A percentile compares a stretch with the other conserved stretches of the same genome.
Conservation (phyloP, 495 filamentous ascomycete genomes). For the Hypoxylon intermedium region DNA sequence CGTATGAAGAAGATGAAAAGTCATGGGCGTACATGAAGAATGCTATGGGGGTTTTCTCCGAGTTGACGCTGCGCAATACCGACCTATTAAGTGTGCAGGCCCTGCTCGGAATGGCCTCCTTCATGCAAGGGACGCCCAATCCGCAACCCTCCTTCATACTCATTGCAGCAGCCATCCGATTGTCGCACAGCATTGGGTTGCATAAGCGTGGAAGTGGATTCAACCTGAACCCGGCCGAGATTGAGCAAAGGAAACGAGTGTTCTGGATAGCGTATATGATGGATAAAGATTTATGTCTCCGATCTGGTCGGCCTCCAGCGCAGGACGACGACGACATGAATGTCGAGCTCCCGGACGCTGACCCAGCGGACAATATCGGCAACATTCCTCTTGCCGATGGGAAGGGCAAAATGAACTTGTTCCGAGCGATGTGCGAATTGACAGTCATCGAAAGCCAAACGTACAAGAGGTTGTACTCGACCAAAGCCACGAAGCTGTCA, state of each 20-base stretch:
- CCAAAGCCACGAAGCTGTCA: conserved; percentile 87
- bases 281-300: conserved; percentile 93
- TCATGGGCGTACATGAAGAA: conserved; percentile 97
- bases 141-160: conserved; percentile 94
- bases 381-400: conserved; percentile 90
- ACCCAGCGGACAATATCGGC: conserved; percentile 89
- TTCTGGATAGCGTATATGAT: conserved; percentile 98
- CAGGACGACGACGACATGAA: conserved; percentile 99
- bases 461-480: conserved; percentile 92
- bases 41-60: conserved; percentile 88
- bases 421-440: conserved; percentile 88
- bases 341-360: conserved; percentile 90
- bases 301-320: conserved; percentile 88
- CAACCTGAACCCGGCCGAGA: conserved; percentile 86
- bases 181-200: conserved; percentile 92
- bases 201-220: conserved; percentile 93
- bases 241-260: conserved; percentile 93
- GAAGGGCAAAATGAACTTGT: conserved; percentile 93
- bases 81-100: conserved; percentile 97
- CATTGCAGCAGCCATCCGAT: conserved; percentile 88
- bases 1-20: conserved; percentile 88
- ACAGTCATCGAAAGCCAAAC: conserved; percentile 91
- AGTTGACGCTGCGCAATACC: conserved; percentile 93
- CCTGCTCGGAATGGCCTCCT: conserved; percentile 92
- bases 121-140: conserved; percentile 95